These are phyloP conservation scores for Capillidium heterosporum DNA, from an alignment of 371 early-diverging fungal genomes.

Conservation along the genomic window DNA sequence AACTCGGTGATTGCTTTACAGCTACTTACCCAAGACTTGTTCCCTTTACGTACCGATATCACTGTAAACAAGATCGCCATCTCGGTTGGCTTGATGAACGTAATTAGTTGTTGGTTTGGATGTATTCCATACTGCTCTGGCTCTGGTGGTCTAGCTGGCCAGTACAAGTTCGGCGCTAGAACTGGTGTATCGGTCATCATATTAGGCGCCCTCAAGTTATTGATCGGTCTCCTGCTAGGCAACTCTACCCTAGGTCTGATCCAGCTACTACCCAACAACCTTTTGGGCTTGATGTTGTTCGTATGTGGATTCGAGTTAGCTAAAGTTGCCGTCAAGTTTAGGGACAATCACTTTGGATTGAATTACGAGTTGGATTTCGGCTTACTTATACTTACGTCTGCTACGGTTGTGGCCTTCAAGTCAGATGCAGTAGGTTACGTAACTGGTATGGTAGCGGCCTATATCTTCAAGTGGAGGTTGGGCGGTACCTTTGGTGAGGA, in stretches of 20 bases:
- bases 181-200: conserved; percentile 57
- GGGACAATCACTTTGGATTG: neutral
- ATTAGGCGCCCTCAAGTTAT: conserved; percentile 52
- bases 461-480: neutral
- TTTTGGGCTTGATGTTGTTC: conserved; percentile 75
- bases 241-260: conserved; percentile 51
- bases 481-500: too few species aligned
- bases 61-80: conserved; percentile 29
- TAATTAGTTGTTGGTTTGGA: conserved; percentile 71
- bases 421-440: conserved; percentile 73
- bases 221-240: conserved; percentile 63
- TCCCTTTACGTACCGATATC: conserved; percentile 41
- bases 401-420: conserved; percentile 45
- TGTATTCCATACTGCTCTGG: conserved; percentile 72
- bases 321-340: conserved; percentile 35
- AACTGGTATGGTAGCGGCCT: conserved; percentile 23
- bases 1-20: conserved; percentile 75
- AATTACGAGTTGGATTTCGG: conserved; percentile 25
- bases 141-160: conserved; percentile 80
- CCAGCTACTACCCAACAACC: conserved; percentile 44
- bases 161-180: conserved; percentile 84
- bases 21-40: conserved; percentile 61
- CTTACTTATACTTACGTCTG: conserved; percentile 44
- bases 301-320: conserved; percentile 63
- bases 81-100: conserved; percentile 67